Evolutionary conservation across 2,329 filamentous ascomycete species (phyloP).

Genomic region (Penicillium sp.): DNA sequence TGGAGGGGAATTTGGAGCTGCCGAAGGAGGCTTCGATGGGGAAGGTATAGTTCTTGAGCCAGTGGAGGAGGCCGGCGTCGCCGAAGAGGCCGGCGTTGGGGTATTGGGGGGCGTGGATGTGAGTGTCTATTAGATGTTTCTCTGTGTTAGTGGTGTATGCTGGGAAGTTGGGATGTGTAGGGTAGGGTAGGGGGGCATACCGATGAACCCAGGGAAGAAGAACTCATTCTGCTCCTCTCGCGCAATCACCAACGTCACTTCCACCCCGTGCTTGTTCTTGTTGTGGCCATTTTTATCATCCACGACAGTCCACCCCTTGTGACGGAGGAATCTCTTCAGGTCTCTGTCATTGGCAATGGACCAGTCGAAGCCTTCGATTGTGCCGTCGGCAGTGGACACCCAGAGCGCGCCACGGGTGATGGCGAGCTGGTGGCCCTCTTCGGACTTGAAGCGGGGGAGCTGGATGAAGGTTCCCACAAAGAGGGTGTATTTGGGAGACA

Average conservation of each 20-base stretch:
- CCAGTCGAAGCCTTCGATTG: slow-evolving; percentile 32
- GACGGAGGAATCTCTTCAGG: too few relatives aligned
- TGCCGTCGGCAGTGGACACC: slow-evolving; percentile 29
- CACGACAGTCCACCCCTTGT: slow-evolving; percentile 16
- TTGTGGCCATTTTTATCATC: too few relatives aligned
- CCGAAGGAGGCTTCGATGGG: too few relatives aligned
- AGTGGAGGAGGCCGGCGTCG: slow-evolving; percentile 80
- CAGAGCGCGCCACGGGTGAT: slow-evolving; percentile 42
- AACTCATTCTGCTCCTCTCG: slow-evolving; percentile 38
- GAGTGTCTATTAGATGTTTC: slow-evolving; percentile 63
- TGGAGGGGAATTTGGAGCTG: too few relatives aligned
- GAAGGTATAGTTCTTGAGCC: slow-evolving; percentile 91
- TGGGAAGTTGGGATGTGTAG: not conserved
- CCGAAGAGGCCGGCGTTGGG: slow-evolving; percentile 91
- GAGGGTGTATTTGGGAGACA: too few relatives aligned
- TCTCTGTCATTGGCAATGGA: slow-evolving; percentile 15
- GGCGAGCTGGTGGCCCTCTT: slow-evolving; percentile 45
- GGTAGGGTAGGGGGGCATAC: too few relatives aligned
- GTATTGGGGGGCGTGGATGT: slow-evolving; percentile 91
- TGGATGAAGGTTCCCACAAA: too few relatives aligned
- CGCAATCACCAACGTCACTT: slow-evolving; percentile 28
- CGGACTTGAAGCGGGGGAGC: slow-evolving; percentile 36
- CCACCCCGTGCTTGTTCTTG: slow-evolving; percentile 1
- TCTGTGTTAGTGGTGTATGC: too few relatives aligned
- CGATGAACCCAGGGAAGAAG: slow-evolving; percentile 43